Base-by-base conservation (phyloP, 139 green algal genomes). In the Coccomyxa sp. region DNA sequence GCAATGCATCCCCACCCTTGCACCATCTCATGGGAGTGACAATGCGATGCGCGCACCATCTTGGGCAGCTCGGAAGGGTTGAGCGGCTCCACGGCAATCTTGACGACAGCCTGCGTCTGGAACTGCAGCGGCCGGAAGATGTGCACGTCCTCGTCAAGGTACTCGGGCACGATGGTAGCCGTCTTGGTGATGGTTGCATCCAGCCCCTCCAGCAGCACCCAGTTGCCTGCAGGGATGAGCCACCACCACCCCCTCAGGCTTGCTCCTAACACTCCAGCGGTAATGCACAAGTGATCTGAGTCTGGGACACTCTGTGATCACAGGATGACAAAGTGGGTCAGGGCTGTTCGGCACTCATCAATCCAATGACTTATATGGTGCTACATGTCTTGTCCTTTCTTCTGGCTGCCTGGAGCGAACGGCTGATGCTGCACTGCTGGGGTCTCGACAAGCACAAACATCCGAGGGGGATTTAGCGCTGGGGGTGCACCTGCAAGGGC, bases 1-100 rank as follows among this genome's bases (percentile, higher is more conserved):
- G 38, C 38, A 51, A 7, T 51, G 38, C 38, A 51, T 51, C 38
- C n/a, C 38, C 38, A 51, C 38, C 38, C 38, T 11, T 51, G 38
- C 38, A 51, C 3, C 38, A 51, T 51, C 38, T 51, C 38, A 7
- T 3, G 38, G 38, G 7, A 51, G 38, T 51, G 7, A 51, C 38
- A 51, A 11, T 51, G 38, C 38, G 7, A 51, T 51, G 63, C 1
- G 21, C 85, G 86, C 81, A 97, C 97, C 96, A 99, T 98, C 86
- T 98, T 98, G 76, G 97, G 97, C 86, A 99, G 93, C 86, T 99
- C 97, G 10, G 83, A 90, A 30, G 97, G 97, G 86, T 99, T 97
- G 79, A 99, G 91, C 30, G 97, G 97, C 92, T 99, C 97, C 27
- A 91, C 94, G 12, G 97, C 97, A 81, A 98, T 98, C 89, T 98